phyloP scores from a whole-genome alignment of 805 yeast species.

The Saccharomycopsis vini region DNA sequence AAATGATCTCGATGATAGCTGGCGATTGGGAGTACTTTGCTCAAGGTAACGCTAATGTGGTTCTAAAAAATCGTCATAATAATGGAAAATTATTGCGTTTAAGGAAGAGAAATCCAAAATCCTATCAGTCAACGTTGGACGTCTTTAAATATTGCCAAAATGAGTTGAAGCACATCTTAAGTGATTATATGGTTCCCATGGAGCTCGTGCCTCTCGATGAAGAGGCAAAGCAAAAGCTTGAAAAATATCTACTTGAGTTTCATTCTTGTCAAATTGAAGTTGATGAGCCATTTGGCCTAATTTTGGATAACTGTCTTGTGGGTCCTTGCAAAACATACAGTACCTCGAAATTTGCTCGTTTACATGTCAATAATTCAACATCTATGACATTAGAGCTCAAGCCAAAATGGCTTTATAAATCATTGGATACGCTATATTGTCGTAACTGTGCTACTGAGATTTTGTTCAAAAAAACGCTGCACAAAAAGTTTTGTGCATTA shows the following conservation, averaged over 20 bases:
- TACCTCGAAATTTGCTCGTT: constrained; percentile 31
- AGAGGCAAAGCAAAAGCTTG: background rate
- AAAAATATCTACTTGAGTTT: background rate
- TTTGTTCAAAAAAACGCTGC: constrained; percentile 24
- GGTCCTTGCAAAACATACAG: constrained; percentile 27
- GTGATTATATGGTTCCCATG: constrained; percentile 6
- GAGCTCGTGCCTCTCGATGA: background rate
- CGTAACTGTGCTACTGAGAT: constrained; percentile 43
- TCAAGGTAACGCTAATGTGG: constrained; percentile 40
- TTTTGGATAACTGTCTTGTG: constrained; percentile 32
- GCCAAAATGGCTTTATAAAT: constrained; percentile 50
- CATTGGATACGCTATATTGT: constrained; percentile 35
- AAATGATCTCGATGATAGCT: too few relatives aligned
- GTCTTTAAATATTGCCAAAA: constrained; percentile 27
- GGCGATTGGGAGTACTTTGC: constrained; percentile 29
- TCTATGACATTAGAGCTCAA: constrained; percentile 37
- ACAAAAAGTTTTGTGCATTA: constrained; percentile 38
- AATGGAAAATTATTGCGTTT: constrained; percentile 28
- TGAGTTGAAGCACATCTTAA: constrained; percentile 23
- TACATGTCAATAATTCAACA: constrained; percentile 23
- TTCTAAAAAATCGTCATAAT: constrained; percentile 29
- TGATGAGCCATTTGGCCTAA: constrained; percentile 31
- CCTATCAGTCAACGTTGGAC: constrained; percentile 30
- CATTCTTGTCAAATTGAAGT: constrained; percentile 21
- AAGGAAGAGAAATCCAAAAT: constrained; percentile 22